phyloP scores from a whole-genome alignment of 495 filamentous ascomycete species.

The Podospora bellae-mahoneyi region DNA sequence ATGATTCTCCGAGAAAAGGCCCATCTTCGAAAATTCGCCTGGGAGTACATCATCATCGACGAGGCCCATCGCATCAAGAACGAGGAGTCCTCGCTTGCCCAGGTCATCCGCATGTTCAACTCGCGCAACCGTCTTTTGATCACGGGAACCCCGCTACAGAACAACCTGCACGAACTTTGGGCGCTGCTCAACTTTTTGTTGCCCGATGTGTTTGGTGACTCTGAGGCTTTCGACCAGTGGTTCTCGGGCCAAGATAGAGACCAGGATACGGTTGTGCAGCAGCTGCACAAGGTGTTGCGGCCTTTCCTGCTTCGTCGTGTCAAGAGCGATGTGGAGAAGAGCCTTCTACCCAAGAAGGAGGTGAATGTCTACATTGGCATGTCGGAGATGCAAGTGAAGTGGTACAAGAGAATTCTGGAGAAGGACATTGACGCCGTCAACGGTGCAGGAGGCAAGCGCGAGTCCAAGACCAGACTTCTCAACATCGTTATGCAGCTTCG shows the following conservation, averaged over 20 bases:
- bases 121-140: conserved; percentile 94
- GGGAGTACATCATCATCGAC: conserved; percentile 99
- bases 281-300: conserved; percentile 87
- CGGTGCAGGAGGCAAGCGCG: conserved; percentile 89
- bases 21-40: conserved; percentile 94
- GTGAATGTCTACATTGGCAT: conserved; percentile 96
- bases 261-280: conserved; percentile 94
- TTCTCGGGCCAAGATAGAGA: conserved; percentile 85
- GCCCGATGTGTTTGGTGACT: conserved; percentile 95
- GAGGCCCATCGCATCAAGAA: conserved; percentile 99
- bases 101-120: conserved; percentile 96
- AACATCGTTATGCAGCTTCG: conserved; percentile 99
- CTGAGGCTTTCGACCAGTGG: conserved; percentile 98
- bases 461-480: conserved; percentile 97
- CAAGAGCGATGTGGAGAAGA: conserved; percentile 99
- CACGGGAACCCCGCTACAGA: conserved; percentile 95
- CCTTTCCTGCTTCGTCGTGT: conserved; percentile 95
- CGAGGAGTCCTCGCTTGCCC: conserved; percentile 93
- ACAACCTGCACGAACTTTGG: conserved; percentile 99
- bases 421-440: conserved; percentile 99
- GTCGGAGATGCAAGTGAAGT: conserved; percentile 98
- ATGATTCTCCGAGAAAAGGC: conserved; percentile 84
- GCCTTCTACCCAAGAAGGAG: conserved; percentile 94
- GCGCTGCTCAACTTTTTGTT: conserved; percentile 94
- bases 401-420: conserved; percentile 98